These are phyloP conservation scores for Cercospora zeae-maydis DNA, from an alignment of 2,329 filamentous ascomycete species.

Conservation along the genomic window DNA sequence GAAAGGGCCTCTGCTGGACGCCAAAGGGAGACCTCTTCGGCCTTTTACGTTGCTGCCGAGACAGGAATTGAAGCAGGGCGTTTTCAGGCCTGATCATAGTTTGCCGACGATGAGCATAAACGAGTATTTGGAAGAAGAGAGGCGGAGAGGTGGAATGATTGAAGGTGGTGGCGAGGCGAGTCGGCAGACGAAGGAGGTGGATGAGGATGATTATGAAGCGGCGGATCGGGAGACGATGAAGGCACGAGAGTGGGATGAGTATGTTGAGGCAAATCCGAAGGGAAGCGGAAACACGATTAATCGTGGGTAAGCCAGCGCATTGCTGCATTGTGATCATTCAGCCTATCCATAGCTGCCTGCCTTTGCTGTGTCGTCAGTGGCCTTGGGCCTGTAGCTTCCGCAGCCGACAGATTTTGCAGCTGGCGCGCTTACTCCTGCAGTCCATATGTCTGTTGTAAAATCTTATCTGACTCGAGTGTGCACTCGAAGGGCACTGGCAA, in stretches of 20 bases:
- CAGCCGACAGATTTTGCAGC: not conserved
- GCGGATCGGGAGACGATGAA: constrained; percentile 90
- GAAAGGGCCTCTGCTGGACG: constrained; percentile 66
- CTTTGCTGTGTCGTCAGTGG: not conserved
- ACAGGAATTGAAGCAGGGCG: constrained; percentile 70
- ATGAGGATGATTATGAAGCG: constrained; percentile 88
- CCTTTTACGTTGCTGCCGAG: constrained; percentile 76
- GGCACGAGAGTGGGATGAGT: constrained; percentile 93
- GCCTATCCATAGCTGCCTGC: too few species aligned
- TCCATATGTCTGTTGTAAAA: not conserved
- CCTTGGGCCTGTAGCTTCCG: not conserved
- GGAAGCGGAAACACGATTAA: constrained; percentile 81
- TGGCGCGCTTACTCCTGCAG: too few species aligned
- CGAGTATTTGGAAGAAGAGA: constrained; percentile 93
- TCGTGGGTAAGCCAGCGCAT: constrained; percentile 52
- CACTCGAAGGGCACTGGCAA: not conserved
- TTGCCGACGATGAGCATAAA: constrained; percentile 97
- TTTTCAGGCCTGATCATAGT: constrained; percentile 89
- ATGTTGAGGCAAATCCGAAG: constrained; percentile 80
- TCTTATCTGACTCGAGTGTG: not conserved
- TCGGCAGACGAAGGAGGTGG: constrained; percentile 63
- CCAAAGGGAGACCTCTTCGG: constrained; percentile 77
- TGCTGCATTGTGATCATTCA: not conserved
- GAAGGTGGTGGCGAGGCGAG: constrained; percentile 82
- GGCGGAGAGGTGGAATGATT: constrained; percentile 77